Evolutionary conservation across 176 grass and related monocot species (phyloP), one percentile per base, ranked within the genome.

Genomic region (Tillandsia leiboldiana): DNA sequence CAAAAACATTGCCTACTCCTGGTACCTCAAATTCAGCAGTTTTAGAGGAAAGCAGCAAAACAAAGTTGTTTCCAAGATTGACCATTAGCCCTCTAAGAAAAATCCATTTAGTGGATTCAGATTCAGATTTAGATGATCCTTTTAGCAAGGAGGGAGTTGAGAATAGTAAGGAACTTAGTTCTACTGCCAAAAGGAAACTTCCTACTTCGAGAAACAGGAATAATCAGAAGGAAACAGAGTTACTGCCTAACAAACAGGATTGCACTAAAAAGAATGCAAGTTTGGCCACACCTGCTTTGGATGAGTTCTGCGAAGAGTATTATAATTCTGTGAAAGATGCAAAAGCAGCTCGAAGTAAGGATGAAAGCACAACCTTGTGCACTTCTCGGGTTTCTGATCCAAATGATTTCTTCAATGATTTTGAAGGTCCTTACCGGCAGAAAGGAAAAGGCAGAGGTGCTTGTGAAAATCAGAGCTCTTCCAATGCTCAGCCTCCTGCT

Each of bases 221-320:
- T 72, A 11, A 67, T 18, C 65, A 57, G 65, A 68, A 80, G 17
- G 72, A 65, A 26, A n/a, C 74, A 61, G 33, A 11, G 2, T 58
- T 67, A 48, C 71, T 68, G 29, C 63, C 71, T 75, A 83, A 66
- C 48, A 50, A 57, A 49, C 81, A 83, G 50, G 33, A 68, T 0
- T 22, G 49, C 2, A 13, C 26, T 50, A 79, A 49, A 12, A 74
- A 85, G 54, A 75, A 66, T 53, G 49, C 74, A 65, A 88, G 49
- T 75, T 80, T 87, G 70, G 79, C 63, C 2, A 96, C 88, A 65
- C 92, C 88, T 85, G 88, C 83, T 67, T 74, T 91, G 49, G 92
- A 96, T 71, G 78, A 96, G 49, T 92, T 92, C 42, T 96, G 92
- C 64, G 78, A 84, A 1, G 92, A 92, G 26, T 96, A 96, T 84